phyloP scores from a whole-genome alignment of 78 protist genomes.

The Dictyostelium capitatum region DNA sequence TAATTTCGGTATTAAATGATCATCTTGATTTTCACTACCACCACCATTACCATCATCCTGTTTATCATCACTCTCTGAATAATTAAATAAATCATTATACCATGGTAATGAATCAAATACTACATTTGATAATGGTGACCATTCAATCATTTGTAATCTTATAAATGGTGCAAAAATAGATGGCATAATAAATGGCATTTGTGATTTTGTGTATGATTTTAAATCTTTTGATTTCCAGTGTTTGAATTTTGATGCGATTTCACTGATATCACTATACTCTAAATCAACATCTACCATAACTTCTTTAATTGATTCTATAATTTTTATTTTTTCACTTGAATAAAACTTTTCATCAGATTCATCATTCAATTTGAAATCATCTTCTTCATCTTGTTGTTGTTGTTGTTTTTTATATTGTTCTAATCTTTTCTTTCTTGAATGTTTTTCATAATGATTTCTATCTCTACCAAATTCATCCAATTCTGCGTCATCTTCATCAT shows the following conservation, averaged over 20 bases:
- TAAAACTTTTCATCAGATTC: conserved; percentile 5
- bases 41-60: neutral
- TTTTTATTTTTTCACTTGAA: neutral
- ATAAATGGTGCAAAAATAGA: conserved; percentile 57
- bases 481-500: neutral
- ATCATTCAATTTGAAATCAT: neutral
- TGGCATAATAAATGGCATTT: conserved; percentile 45
- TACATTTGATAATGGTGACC: conserved; percentile 33
- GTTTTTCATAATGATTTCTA: conserved; percentile 27
- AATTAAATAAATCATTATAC: conserved; percentile 33
- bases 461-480: conserved; percentile 78
- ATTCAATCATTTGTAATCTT: conserved; percentile 39
- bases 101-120: conserved; percentile 24
- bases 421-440: conserved; percentile 45
- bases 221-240: conserved; percentile 70
- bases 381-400: neutral
- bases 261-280: neutral
- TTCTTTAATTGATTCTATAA: neutral
- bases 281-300: conserved; percentile 48
- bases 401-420: neutral
- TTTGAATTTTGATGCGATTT: conserved; percentile 14
- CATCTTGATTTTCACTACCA: neutral
- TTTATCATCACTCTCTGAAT: no score
- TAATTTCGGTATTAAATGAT: conserved; percentile 49
- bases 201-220: conserved; percentile 24